Conservation (phyloP, 441 rosid species). For the Monsonia emarginata region DNA sequence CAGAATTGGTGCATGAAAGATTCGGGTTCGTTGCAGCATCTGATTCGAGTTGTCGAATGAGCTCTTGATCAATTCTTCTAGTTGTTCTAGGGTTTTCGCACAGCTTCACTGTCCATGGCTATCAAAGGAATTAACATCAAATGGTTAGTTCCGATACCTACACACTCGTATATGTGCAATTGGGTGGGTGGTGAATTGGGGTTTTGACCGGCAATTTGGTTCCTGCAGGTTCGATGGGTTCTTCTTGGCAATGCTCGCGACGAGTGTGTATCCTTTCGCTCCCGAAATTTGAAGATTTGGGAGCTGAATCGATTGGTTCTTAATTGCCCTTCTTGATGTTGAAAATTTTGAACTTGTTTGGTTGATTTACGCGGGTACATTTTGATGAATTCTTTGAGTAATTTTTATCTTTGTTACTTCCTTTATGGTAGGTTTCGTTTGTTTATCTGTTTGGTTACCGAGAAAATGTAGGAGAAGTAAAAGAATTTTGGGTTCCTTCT, state of each 20-base stretch:
- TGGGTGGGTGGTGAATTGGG: neutral
- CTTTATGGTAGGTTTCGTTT: neutral
- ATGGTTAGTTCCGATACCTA: neutral
- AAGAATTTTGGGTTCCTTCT: neutral
- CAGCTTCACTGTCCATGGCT: neutral
- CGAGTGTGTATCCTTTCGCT: constrained; percentile 87
- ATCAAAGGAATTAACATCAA: neutral
- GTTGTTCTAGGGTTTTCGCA: neutral
- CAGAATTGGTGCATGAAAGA: neutral
- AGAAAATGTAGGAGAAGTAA: neutral
- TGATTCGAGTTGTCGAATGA: neutral
- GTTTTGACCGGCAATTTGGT: constrained; percentile 9
- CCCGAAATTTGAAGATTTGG: neutral
- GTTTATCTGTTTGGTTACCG: constrained; percentile 1
- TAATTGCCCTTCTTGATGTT: neutral
- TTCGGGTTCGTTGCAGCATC: neutral
- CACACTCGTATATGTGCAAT: neutral
- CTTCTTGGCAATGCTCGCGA: constrained; percentile 97
- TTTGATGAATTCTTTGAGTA: neutral
- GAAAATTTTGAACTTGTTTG: neutral
- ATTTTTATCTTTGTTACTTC: neutral
- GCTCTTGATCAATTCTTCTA: neutral
- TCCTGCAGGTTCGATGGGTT: constrained; percentile 91
- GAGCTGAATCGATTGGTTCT: neutral
- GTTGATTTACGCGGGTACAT: neutral